Percentiles rank a stretch among this genome's conserved stretches.
Conservation (phyloP, 805 yeast genomes). For the Candida glaebosa region DNA sequence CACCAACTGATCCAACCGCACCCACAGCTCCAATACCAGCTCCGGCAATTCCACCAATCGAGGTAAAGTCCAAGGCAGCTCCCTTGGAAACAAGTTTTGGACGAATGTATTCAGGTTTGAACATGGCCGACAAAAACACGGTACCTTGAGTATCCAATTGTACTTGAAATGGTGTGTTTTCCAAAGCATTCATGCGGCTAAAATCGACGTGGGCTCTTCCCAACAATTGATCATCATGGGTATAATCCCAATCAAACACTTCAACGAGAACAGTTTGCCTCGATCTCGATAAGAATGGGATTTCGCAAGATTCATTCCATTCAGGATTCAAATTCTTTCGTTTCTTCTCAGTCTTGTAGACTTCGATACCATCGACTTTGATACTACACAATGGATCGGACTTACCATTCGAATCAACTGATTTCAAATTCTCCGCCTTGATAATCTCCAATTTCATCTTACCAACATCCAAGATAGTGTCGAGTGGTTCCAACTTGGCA, state of each 20-base stretch:
- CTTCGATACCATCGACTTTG: slow-evolving; percentile 49
- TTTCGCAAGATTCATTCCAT: slow-evolving; percentile 65
- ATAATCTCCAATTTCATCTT: slow-evolving; percentile 51
- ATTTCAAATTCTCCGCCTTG: slow-evolving; percentile 48
- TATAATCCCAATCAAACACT: slow-evolving; percentile 75
- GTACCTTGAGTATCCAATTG: slow-evolving; percentile 64
- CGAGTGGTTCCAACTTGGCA: slow-evolving; percentile 50
- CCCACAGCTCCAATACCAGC: slow-evolving; percentile 46
- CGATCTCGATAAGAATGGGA: slow-evolving; percentile 63
- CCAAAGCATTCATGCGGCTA: slow-evolving; percentile 43
- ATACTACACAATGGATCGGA: slow-evolving; percentile 68
- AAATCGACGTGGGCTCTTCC: slow-evolving; percentile 54
- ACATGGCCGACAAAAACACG: slow-evolving; percentile 50
- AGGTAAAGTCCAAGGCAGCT: slow-evolving; percentile 35
- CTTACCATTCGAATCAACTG: slow-evolving; percentile 72
- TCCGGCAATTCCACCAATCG: slow-evolving; percentile 37
- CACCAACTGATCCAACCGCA: slow-evolving; percentile 27
- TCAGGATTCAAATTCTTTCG: slow-evolving; percentile 69
- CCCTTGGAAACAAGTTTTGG: slow-evolving; percentile 47
- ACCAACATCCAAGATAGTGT: slow-evolving; percentile 70
- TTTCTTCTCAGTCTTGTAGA: slow-evolving; percentile 56
- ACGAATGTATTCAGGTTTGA: slow-evolving; percentile 63
- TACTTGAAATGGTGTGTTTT: slow-evolving; percentile 44
- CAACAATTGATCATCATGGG: slow-evolving; percentile 62
- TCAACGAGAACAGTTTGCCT: slow-evolving; percentile 47